A percentile compares a stretch with the other conserved stretches of the same genome.
Conservation (phyloP, 139 green algal genomes). For the Protoeuglena noctilucae region DNA sequence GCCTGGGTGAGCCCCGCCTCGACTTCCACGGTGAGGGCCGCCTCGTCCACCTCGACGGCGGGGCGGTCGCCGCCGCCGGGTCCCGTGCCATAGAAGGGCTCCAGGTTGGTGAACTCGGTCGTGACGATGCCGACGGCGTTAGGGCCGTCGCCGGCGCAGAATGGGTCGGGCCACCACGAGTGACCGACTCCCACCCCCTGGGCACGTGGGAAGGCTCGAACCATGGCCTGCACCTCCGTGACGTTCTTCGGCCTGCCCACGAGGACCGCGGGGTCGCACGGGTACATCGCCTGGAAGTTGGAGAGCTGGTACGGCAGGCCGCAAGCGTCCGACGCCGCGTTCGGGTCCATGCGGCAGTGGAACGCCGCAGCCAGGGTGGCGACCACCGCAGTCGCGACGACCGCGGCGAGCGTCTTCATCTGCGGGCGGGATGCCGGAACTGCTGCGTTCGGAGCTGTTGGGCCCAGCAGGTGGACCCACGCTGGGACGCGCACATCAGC, state of each 20-base stretch:
- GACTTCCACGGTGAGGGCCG: constrained; percentile 36
- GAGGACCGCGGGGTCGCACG: constrained; percentile 27
- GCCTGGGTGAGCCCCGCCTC: constrained; percentile 43
- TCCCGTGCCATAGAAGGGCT: neutral
- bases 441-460: no score
- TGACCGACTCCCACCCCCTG: constrained; percentile 42
- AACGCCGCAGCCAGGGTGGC: no score
- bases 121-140: constrained; percentile 41
- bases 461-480: no score
- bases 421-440: no score
- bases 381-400: no score
- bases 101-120: constrained; percentile 11
- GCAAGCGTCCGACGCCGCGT: constrained; percentile 13
- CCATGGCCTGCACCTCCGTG: constrained; percentile 22
- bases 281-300: constrained; percentile 46
- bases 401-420: no score
- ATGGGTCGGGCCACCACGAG: constrained; percentile 5
- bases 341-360: constrained; percentile 19
- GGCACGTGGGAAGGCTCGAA: constrained; percentile 12
- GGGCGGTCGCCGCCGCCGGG: neutral
- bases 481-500: no score
- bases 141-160: neutral
- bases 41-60: constrained; percentile 41
- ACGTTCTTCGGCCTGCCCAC: constrained; percentile 30
- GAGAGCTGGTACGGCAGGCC: constrained; percentile 23